These are phyloP conservation scores for Phytopythium helicoides DNA, from an alignment of 352 stramenopile genomes.

Conservation along the genomic window DNA sequence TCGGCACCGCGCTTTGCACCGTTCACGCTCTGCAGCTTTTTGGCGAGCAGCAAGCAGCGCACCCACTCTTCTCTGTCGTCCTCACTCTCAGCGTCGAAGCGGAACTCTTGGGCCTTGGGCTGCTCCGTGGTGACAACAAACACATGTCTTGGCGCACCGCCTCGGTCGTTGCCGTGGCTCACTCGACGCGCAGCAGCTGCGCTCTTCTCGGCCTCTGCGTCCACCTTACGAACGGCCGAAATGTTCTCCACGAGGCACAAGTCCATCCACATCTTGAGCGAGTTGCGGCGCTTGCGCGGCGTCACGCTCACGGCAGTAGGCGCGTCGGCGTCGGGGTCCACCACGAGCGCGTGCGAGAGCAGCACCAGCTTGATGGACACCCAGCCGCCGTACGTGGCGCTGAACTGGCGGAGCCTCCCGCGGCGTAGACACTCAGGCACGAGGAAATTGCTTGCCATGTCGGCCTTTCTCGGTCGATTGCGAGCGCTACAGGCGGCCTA, in stretches of 20 bases:
- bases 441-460: constrained; percentile 7
- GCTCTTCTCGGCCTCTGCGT: constrained; percentile 7
- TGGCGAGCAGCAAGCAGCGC: constrained; percentile 35
- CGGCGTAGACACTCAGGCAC: constrained; percentile 36
- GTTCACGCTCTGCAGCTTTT: constrained; percentile 24
- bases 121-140: constrained; percentile 36
- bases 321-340: constrained; percentile 41
- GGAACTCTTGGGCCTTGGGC: constrained; percentile 22
- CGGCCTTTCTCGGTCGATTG: not conserved
- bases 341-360: constrained; percentile 43
- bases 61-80: constrained; percentile 46
- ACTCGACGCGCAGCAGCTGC: constrained; percentile 7
- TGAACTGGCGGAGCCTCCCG: constrained; percentile 46
- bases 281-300: constrained; percentile 43
- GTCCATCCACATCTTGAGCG: constrained; percentile 49
- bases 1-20: not conserved
- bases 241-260: constrained; percentile 36
- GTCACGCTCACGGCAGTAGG: constrained; percentile 22
- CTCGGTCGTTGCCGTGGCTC: constrained; percentile 10
- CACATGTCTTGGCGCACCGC: constrained; percentile 7
- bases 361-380: constrained; percentile 41
- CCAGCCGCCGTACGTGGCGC: constrained; percentile 50
- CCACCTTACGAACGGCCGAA: constrained; percentile 25
- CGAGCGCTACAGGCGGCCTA: constrained; percentile 5
- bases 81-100: constrained; percentile 31